Evolutionary conservation across 2,329 filamentous ascomycete genomes (phyloP).

Genomic region (Juglanconis oblonga): DNA sequence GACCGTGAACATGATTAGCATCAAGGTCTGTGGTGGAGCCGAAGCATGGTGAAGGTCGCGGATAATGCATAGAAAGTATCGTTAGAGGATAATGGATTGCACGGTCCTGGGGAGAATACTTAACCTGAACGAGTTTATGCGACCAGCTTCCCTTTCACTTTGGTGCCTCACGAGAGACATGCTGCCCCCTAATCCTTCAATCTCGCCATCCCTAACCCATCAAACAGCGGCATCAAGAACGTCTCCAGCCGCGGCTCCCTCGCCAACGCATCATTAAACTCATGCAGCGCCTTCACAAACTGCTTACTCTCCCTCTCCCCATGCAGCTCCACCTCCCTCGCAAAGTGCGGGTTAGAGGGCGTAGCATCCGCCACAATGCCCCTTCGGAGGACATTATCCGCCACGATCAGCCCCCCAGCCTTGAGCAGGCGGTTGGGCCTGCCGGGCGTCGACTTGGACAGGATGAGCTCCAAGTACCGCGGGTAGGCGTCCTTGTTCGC

Average conservation of each 20-base stretch:
- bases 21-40: not conserved
- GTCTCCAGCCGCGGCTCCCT: constrained; percentile 31
- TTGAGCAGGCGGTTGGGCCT: constrained; percentile 40
- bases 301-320: constrained; percentile 10
- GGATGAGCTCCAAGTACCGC: constrained; percentile 43
- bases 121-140: too few relatives aligned
- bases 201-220: constrained; percentile 32
- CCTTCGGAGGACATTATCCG: constrained; percentile 51
- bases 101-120: too few relatives aligned
- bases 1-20: too few relatives aligned
- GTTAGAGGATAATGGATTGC: not conserved
- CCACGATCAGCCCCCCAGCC: constrained; percentile 48
- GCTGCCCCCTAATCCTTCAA: constrained; percentile 21
- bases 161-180: not conserved
- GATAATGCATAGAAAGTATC: not conserved
- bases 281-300: constrained; percentile 21
- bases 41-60: not conserved
- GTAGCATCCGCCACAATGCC: constrained; percentile 43
- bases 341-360: constrained; percentile 28
- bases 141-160: too few relatives aligned
- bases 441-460: constrained; percentile 40
- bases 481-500: constrained; percentile 53
- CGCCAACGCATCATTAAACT: constrained; percentile 33
- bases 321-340: constrained; percentile 2
- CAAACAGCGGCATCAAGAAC: constrained; percentile 36